A percentile compares a stretch with the other conserved stretches of the same genome.
phyloP scores from a whole-genome alignment of 176 grass and related monocot genomes.

The Phoenix dactylifera region DNA sequence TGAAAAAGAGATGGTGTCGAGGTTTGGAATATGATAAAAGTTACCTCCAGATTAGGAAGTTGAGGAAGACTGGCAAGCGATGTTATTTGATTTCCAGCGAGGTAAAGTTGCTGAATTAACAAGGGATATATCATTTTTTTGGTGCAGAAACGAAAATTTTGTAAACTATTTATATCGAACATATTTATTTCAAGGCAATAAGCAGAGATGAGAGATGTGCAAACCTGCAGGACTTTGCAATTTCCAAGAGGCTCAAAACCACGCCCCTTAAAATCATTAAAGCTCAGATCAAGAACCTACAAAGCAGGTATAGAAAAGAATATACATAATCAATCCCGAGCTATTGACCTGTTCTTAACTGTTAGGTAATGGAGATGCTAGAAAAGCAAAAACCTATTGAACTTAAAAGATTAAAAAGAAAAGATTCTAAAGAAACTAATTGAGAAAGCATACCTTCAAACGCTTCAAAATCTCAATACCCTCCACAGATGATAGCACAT shows the following conservation, averaged over 20 bases:
- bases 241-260: constrained; percentile 81
- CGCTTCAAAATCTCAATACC: constrained; percentile 73
- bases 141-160: constrained; percentile 4
- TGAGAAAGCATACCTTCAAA: constrained; percentile 58
- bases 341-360: no score
- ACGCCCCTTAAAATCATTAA: constrained; percentile 83
- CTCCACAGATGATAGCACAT: constrained; percentile 82
- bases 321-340: no score
- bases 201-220: constrained; percentile 16
- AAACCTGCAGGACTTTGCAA: constrained; percentile 86
- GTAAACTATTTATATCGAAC: no score
- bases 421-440: constrained; percentile 5
- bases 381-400: no score
- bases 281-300: constrained; percentile 98
- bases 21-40: constrained; percentile 14
- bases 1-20: not conserved
- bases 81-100: constrained; percentile 97
- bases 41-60: constrained; percentile 98
- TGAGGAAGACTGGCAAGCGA: constrained; percentile 74
- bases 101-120: constrained; percentile 88
- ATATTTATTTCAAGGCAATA: constrained; percentile 9
- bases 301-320: not conserved
- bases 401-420: constrained; percentile 4
- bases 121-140: constrained; percentile 28
- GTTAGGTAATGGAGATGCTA: no score